Percentiles rank a stretch among this genome's conserved stretches.
phyloP scores from a whole-genome alignment of 345 rosid species.

The Gossypium ekmanianum region DNA sequence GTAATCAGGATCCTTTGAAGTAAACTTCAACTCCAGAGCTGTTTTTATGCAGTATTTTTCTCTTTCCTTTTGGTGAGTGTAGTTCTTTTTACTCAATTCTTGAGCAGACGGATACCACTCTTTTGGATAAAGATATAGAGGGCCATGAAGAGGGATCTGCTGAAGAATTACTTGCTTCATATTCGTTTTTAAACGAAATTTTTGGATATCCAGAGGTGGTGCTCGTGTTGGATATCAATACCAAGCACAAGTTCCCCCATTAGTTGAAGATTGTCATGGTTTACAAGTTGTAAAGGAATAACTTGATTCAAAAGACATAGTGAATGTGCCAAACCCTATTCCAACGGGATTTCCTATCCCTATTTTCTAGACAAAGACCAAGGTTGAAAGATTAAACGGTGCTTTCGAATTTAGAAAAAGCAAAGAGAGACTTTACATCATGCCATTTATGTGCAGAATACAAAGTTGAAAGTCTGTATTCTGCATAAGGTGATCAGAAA shows the following conservation, averaged over 20 bases:
- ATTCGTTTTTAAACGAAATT: constrained; percentile 29
- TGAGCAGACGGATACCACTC: constrained; percentile 35
- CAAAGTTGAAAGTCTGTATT: constrained; percentile 16
- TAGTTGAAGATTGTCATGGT: constrained; percentile 26
- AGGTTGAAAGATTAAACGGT: constrained; percentile 38
- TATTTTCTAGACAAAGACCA: constrained; percentile 42
- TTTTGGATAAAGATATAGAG: constrained; percentile 32
- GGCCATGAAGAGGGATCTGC: constrained; percentile 29
- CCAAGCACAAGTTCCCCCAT: constrained; percentile 50
- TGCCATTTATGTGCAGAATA: constrained; percentile 10
- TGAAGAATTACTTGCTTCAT: constrained; percentile 29
- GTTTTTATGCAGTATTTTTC: not conserved
- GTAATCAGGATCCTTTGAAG: not conserved
- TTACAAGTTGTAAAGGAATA: constrained; percentile 24
- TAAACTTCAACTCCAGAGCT: not conserved
- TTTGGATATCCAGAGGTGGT: constrained; percentile 40
- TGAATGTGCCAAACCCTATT: constrained; percentile 15
- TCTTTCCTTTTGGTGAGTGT: not conserved
- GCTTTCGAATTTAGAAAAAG: constrained; percentile 26
- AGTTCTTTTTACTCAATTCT: not conserved
- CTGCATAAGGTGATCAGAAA: constrained; percentile 2
- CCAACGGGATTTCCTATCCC: constrained; percentile 41
- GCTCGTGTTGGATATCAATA: constrained; percentile 58
- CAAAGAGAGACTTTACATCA: constrained; percentile 20
- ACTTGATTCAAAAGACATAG: constrained; percentile 17